Percentiles rank a stretch among this genome's conserved stretches.
These are phyloP conservation scores for Rhynchospora tenuis DNA, from an alignment of 176 grass and related monocot genomes.

Conservation along the genomic window DNA sequence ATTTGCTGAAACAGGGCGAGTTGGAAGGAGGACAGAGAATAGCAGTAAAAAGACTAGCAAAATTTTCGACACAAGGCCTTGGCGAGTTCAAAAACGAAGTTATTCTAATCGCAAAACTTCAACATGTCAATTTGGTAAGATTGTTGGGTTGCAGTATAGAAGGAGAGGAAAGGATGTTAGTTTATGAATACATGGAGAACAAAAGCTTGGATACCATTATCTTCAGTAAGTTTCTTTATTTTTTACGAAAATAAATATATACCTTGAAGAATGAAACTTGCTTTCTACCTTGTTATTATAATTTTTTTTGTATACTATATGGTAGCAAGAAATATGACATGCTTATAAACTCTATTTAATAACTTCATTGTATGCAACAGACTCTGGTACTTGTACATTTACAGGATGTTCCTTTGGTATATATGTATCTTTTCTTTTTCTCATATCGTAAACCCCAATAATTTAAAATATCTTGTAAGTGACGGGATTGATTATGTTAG, in stretches of 20 bases:
- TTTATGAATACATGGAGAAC: slow-evolving; percentile 92
- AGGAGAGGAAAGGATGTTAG: slow-evolving; percentile 77
- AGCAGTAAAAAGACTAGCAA: slow-evolving; percentile 73
- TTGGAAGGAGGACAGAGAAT: slow-evolving; percentile 49
- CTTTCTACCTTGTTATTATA: too few relatives aligned
- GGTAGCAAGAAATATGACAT: too few relatives aligned
- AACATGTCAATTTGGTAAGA: slow-evolving; percentile 79
- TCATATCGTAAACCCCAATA: too few relatives aligned
- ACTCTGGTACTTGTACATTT: too few relatives aligned
- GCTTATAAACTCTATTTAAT: not conserved
- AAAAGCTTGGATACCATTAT: slow-evolving; percentile 77
- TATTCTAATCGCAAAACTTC: slow-evolving; percentile 70
- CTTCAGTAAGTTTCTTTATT: slow-evolving; percentile 39
- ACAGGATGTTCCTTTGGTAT: too few relatives aligned
- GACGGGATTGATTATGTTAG: too few relatives aligned
- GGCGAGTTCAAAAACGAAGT: slow-evolving; percentile 96
- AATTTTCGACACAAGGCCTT: slow-evolving; percentile 59
- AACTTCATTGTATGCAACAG: not conserved
- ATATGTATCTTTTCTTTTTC: too few relatives aligned
- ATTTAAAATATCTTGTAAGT: too few relatives aligned
- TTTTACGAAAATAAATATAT: not conserved
- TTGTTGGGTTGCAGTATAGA: slow-evolving; percentile 68
- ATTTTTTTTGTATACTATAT: not conserved
- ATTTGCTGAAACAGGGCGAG: slow-evolving; percentile 34
- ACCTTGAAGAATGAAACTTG: not conserved